Evolutionary conservation across 768 basidiomycete genomes (phyloP).

Genomic region (Leccinum barrowsii): DNA sequence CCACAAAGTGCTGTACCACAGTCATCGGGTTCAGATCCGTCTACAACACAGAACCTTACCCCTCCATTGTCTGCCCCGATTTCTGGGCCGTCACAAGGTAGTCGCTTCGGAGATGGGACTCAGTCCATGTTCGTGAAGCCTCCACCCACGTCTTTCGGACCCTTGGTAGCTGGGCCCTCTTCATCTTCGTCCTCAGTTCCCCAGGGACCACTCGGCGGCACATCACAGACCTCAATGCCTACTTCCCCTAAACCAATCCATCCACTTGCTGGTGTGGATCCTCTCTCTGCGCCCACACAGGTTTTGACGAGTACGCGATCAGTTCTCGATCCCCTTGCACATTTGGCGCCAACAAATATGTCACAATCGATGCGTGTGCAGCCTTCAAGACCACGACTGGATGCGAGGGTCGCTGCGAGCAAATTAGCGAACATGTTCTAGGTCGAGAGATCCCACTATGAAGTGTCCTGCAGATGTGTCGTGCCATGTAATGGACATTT

Average conservation of each 20-base stretch:
- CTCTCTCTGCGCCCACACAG: conserved; percentile 11
- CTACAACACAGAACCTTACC: conserved; percentile 26
- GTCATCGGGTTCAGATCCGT: conserved; percentile 56
- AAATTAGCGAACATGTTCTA: conserved; percentile 90
- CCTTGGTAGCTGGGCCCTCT: conserved; percentile 34
- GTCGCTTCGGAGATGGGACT: conserved; percentile 69
- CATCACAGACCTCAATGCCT: conserved; percentile 5
- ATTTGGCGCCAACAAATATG: conserved; percentile 60
- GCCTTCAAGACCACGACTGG: conserved; percentile 69
- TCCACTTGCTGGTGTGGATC: conserved; percentile 17
- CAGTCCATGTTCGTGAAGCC: conserved; percentile 77
- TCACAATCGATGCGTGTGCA: conserved; percentile 70
- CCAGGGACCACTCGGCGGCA: conserved; percentile 19
- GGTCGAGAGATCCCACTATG: conserved; percentile 1
- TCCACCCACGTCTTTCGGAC: conserved; percentile 34
- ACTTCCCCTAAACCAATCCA: conserved; percentile 9
- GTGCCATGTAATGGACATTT: conserved; percentile 5
- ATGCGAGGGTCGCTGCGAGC: conserved; percentile 82
- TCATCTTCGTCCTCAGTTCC: conserved; percentile 32
- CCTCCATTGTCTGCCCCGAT: conserved; percentile 28
- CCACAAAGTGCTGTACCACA: conserved; percentile 39
- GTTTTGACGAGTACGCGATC: conserved; percentile 22
- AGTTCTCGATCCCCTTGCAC: conserved; percentile 61
- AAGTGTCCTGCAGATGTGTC: neutral
- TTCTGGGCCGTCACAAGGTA: conserved; percentile 55